Base-by-base conservation (phyloP, 495 filamentous ascomycete species). In the Talaromyces nanjingensis region DNA sequence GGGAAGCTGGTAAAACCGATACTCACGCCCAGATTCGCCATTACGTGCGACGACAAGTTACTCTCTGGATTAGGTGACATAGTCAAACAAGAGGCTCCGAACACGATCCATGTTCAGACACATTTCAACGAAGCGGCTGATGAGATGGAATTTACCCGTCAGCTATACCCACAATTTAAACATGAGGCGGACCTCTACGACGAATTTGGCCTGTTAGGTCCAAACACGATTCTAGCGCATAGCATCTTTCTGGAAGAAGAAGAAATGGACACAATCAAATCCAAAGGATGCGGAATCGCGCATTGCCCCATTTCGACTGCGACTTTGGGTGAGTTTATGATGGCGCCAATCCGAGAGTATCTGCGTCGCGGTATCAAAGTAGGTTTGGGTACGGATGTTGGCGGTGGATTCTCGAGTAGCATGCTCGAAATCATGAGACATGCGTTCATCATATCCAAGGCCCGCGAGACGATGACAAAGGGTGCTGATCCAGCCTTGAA, bases 301-400 rank as follows among this genome's bases (percentile, higher is more conserved):
- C 85, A 87, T 59, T 89, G 87, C 49, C 87, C 87, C 1, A 76
- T 86, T 37, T 76, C 85, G 0, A 90, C 88, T 64, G 85, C 86
- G 62, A 86, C 84, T 0, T 82, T 87, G 39, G 81, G 83, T 14
- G 82, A 78, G 12, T 86, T 86, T 61, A 85, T 87, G 76, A 81
- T 84, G 3, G 84, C 86, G 4, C 84, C 84, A 0, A 71, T 87
- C 1, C 76, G 85, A 22, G 80, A 82, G 45, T 84, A 86, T 62
- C 68, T 89, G 11, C 70, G 76, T 9, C 74, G 76, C 4, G 86
- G 79, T 0, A 82, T 89, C 60, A 88, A 88, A 66, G 84, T 90
- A 12, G 86, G 85, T 0, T 69, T 90, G 18, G 87, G 87, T 0
- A 89, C 87, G 0, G 87, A 90, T 64, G 85, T 82, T 60, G 85